Conservation (phyloP, 2,329 filamentous ascomycete species). For the Sporothrix luriei region DNA sequence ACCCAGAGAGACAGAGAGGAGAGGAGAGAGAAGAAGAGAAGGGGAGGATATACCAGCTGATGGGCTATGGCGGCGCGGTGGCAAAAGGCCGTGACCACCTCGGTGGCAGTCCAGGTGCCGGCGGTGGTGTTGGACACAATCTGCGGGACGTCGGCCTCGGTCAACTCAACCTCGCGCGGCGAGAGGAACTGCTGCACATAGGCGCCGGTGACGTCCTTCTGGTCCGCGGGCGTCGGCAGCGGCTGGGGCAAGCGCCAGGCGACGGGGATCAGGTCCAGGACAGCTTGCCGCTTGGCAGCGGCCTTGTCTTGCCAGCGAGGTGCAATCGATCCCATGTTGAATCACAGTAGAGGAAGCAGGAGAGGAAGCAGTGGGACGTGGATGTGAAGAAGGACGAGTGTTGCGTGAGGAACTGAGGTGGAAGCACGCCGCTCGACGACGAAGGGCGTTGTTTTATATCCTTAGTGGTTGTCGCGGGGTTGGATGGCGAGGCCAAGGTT, state of each 20-base stretch:
- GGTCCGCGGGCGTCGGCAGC: slow-evolving; percentile 18
- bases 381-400: slow-evolving; percentile 6
- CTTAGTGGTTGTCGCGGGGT: not conserved
- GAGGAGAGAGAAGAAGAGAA: not conserved
- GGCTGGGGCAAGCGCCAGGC: slow-evolving; percentile 28
- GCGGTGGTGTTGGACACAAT: slow-evolving; percentile 28
- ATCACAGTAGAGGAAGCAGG: slow-evolving; percentile 10
- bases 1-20: no score
- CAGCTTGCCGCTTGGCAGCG: slow-evolving; percentile 29
- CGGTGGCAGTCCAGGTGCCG: slow-evolving; percentile 27
- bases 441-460: slow-evolving; percentile 17
- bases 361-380: not conserved
- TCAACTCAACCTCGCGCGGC: slow-evolving; percentile 29
- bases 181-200: slow-evolving; percentile 30
- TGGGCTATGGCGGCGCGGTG: slow-evolving; percentile 33
- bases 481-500: not conserved
- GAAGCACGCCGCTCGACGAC: not conserved
- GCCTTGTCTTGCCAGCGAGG: slow-evolving; percentile 29
- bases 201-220: slow-evolving; percentile 30
- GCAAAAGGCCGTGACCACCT: slow-evolving; percentile 33
- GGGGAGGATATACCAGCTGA: slow-evolving; percentile 28
- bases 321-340: slow-evolving; percentile 28
- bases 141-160: slow-evolving; percentile 18
- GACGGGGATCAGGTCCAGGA: slow-evolving; percentile 29
- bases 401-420: slow-evolving; percentile 8